phyloP scores from a whole-genome alignment of 2,329 filamentous ascomycete genomes.

The Fusarium bactridioides region DNA sequence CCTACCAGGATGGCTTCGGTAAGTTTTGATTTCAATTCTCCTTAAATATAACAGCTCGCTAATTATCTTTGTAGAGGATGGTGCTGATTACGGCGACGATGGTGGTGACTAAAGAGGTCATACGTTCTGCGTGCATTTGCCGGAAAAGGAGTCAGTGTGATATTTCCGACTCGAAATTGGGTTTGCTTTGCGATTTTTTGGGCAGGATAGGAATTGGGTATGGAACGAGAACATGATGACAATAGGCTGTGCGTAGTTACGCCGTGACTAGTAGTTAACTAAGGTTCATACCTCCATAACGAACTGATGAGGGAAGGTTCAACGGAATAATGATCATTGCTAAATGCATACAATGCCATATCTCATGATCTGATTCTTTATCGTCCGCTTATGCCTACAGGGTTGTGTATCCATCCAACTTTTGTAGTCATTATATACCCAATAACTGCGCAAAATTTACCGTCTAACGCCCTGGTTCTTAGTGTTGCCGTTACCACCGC shows the following conservation, averaged over 20 bases:
- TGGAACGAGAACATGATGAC: background rate
- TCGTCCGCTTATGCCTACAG: background rate
- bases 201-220: background rate
- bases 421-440: background rate
- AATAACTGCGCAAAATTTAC: conserved; percentile 9
- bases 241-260: background rate
- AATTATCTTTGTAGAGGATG: conserved; percentile 43
- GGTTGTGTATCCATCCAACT: background rate
- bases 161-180: background rate
- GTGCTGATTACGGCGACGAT: conserved; percentile 42
- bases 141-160: background rate
- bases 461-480: conserved; percentile 55
- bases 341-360: background rate
- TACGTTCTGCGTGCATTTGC: background rate
- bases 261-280: background rate
- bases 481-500: conserved; percentile 15
- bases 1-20: conserved; percentile 58
- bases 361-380: conserved; percentile 6
- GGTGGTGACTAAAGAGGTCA: conserved; percentile 26
- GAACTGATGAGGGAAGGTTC: background rate
- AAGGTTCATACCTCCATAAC: background rate
- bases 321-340: background rate
- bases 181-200: conserved; percentile 11
- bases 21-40: conserved; percentile 30
- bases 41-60: conserved; percentile 4